These are phyloP conservation scores for Podaxis carcinomalis DNA, from an alignment of 768 basidiomycete species.

Conservation along the genomic window DNA sequence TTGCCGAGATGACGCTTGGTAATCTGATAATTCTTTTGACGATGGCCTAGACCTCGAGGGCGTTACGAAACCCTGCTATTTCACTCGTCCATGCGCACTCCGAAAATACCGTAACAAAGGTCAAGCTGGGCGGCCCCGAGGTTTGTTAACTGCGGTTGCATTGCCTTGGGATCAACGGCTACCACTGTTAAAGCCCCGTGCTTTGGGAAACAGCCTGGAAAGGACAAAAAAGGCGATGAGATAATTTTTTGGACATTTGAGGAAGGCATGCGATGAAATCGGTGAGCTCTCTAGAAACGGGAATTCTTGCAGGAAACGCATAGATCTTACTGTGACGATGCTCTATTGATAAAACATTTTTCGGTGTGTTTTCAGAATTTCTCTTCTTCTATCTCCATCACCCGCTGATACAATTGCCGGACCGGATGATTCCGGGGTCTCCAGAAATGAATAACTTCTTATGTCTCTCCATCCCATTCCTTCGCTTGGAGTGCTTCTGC, in stretches of 20 bases:
- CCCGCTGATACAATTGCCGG: background rate
- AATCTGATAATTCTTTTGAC: background rate
- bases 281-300: too few species aligned
- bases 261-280: too few species aligned
- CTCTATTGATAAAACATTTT: too few species aligned
- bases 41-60: background rate
- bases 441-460: background rate
- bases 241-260: too few species aligned
- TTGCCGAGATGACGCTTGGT: background rate
- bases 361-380: too few species aligned
- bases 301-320: too few species aligned
- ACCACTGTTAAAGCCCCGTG: background rate
- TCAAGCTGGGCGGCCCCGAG: background rate
- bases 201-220: background rate
- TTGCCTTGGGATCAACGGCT: background rate
- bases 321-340: too few species aligned
- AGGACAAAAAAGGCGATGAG: background rate
- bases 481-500: background rate
- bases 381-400: too few species aligned
- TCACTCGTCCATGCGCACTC: background rate
- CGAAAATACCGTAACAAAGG: background rate
- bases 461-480: background rate
- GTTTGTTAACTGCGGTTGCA: background rate
- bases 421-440: background rate
- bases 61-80: background rate